A percentile compares a stretch with the other conserved stretches of the same genome.
phyloP scores from a whole-genome alignment of 106 monocot species.

The Platanthera zijinensis region DNA sequence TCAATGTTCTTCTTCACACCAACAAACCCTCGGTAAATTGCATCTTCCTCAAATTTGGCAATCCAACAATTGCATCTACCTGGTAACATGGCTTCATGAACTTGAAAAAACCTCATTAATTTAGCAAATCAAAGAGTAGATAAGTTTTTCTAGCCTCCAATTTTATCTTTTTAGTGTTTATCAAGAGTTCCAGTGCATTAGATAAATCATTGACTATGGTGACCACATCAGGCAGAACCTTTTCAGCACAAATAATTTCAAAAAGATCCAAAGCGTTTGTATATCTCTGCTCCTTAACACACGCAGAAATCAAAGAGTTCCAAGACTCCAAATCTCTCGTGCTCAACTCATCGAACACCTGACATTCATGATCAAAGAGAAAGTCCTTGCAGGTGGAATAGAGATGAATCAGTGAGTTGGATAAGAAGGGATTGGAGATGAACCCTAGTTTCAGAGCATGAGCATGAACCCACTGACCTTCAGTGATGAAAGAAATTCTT shows the following conservation, averaged over 20 bases:
- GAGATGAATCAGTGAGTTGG: slow-evolving; percentile 32
- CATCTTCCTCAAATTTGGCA: no score
- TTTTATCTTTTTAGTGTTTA: slow-evolving; percentile 16
- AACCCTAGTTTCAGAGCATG: slow-evolving; percentile 29
- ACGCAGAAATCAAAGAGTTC: slow-evolving; percentile 40
- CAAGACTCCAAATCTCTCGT: slow-evolving; percentile 40
- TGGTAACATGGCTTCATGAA: no score
- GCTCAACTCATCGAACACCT: slow-evolving; percentile 38
- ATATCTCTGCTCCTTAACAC: slow-evolving; percentile 11
- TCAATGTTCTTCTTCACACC: no score
- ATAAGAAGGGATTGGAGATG: slow-evolving; percentile 18
- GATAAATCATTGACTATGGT: slow-evolving; percentile 37
- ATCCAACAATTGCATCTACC: no score
- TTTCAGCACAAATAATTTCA: slow-evolving; percentile 15
- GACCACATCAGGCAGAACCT: slow-evolving; percentile 28
- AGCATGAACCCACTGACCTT: slow-evolving; percentile 23
- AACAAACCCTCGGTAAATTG: no score
- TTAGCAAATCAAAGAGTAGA: no score
- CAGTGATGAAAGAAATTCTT: slow-evolving; percentile 3
- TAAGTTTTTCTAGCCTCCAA: neutral
- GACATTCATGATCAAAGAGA: slow-evolving; percentile 6
- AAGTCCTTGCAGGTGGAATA: slow-evolving; percentile 16
- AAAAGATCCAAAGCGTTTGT: slow-evolving; percentile 24
- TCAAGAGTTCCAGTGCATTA: slow-evolving; percentile 31
- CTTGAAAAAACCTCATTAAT: no score